Base-by-base conservation (phyloP, 306 rosid genomes). In the Morella rubra region DNA sequence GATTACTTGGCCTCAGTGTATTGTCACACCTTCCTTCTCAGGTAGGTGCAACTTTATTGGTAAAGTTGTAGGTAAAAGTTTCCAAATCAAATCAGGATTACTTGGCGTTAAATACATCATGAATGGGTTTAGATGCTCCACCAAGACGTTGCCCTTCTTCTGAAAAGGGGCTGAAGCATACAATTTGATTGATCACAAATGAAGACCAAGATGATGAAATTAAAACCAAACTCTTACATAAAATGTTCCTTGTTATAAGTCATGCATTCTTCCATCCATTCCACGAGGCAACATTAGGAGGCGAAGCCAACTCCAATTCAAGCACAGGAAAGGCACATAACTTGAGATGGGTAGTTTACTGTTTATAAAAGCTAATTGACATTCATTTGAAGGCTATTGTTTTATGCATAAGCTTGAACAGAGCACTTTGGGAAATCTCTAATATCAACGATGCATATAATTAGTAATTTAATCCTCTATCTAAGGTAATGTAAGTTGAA, bases 81-180 rank as follows among this genome's bases (percentile, higher is more conserved):
- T 66, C 18, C 32, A 66, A 49, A 50, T 47, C 56, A 46, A 19
- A 47, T 24, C 56, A 49, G 59, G 22, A 20, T 70, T 70, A 47
- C 73, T 49, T 45, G 73, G 54, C 42, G 49, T 15, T 69, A 8
- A 70, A 49, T 47, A 70, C 6, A 20, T 13, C 13, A 47, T 24
- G 42, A 70, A 44, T 70, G 45, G 44, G 73, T 47, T 16, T 46
- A 24, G 71, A 24, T 70, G 58, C 73, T 70, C 22, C 19, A 10
- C 47, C 45, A 46, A 70, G 58, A 49, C 49, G 44, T 24, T 70
- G 55, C 73, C 10, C n/a, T 70, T 46, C 40, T 49, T 70, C 55
- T 12, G 52, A 58, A 20, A n/a, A 18, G 71, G 71, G 20, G 71
- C 7, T 24, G 13, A 42, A 42, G 50, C 27, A 42, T 66, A 18